Evolutionary conservation across 768 basidiomycete genomes (phyloP), one percentile per base, ranked within the genome.

Genomic region (Hemileccinum rubropunctum): DNA sequence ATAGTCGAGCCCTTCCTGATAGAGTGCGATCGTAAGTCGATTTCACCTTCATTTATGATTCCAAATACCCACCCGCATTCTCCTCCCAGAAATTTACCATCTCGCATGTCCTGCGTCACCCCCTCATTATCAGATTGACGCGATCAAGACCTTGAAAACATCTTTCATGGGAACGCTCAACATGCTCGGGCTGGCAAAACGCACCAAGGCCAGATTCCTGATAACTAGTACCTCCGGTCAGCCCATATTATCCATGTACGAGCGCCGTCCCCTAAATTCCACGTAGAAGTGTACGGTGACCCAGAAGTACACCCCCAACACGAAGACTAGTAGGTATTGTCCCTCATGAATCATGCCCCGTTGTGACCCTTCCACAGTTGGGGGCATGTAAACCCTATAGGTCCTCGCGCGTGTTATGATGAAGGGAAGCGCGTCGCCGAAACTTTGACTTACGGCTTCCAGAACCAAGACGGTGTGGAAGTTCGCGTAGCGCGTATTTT

Each of bases 401-500:
- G 97, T 20, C 91, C 91, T 52, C 90, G 97, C 54, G 95, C 95
- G n/a, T 99, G 97, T 71, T 99, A 99, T 66, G 97, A 99, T 64
- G 97, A 99, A 72, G 97, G 97, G 42, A 99, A 99, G 75, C 93
- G 97, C 60, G 95, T 98, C 34, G 95, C 97, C 35, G 97, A 99
- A 73, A 97, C 95, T 15, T 72, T 99, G 57, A 95, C 95, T 7
- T 99, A 98, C 63, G 95, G 95, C 35, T 98, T 88, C 77, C 88
- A 91, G 57, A 79, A 89, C 51, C 97, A 97, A 68, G 93, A 98
- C 64, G 84, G 86, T 48, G 95, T 99, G 52, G 91, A 98, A 59
- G 91, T 98, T 46, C 86, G 95, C 48, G 95, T 99, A 36, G 95
- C 95, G 3, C 90, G 97, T 57, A 99, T 99, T 61, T 99, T 99